Evolutionary conservation across 768 basidiomycete genomes (phyloP).

Genomic region (Xerocomellus chrysenteron): DNA sequence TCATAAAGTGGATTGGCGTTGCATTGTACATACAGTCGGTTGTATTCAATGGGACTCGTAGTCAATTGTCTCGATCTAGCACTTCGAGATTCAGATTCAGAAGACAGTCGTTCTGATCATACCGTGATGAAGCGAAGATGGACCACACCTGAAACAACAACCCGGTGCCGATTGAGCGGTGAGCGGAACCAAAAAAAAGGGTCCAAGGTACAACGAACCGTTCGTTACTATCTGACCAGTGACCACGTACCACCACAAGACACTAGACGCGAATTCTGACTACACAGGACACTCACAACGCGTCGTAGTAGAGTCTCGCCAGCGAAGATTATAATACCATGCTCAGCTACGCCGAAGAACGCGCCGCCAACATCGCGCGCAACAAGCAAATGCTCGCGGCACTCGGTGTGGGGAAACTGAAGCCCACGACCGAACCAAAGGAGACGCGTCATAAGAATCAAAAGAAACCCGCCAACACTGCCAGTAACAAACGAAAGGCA

Average conservation of each 20-base stretch:
- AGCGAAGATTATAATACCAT: not conserved
- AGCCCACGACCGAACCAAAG: constrained; percentile 48
- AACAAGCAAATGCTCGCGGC: constrained; percentile 44
- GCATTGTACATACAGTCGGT: not conserved
- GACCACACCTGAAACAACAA: too few relatives aligned
- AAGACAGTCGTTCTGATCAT: too few relatives aligned
- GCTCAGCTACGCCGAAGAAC: constrained; percentile 35
- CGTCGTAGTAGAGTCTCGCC: not conserved
- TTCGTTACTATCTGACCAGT: too few relatives aligned
- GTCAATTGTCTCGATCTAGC: too few relatives aligned
- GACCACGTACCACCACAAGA: not conserved
- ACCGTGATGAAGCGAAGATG: too few relatives aligned
- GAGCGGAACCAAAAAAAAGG: not conserved
- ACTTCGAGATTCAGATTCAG: not conserved
- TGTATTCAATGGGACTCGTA: not conserved
- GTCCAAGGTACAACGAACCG: not conserved
- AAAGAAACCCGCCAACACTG: not conserved
- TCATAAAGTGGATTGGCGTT: not conserved
- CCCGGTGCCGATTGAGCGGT: not conserved
- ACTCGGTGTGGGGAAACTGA: constrained; percentile 41
- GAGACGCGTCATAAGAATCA: constrained; percentile 32
- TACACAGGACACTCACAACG: not conserved
- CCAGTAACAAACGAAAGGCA: constrained; percentile 43
- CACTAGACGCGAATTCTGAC: not conserved
- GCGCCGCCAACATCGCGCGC: constrained; percentile 36